Base-by-base conservation (phyloP, 2,329 filamentous ascomycete species). In the Monascus ruber region DNA sequence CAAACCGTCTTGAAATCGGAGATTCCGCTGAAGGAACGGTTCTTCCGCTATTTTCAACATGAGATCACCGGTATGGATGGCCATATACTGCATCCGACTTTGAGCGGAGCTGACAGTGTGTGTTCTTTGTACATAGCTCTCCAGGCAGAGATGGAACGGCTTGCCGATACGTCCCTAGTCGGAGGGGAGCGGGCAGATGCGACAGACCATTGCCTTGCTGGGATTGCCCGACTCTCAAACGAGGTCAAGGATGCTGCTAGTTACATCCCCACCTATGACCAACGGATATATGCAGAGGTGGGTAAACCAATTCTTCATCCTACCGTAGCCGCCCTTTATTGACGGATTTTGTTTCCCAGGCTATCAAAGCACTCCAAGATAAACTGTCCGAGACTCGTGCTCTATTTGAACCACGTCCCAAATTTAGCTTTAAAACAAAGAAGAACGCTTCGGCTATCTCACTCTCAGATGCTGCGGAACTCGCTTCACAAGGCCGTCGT, bases 241-340 rank as follows among this genome's bases (percentile, higher is more conserved):
- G 81, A 91, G 51, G 84, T 95, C 31, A 81, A 85, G 48, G 87
- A 95, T 63, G 83, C 85, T 1, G 77, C 83, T 1, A 79, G 81
- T 40, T 86, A 81, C 49, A 77, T 94, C 10, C 87, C 91, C 2
- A 79, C 86, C 5, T 93, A 95, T 57, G 91, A 96, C 54, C 85
- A 91, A 59, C 78, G 85, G 50, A 81, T 83, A 24, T 96, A 94
- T 56, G 76, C 81, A 33, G 79, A 88, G 66, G 85, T 87, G 63
- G 39, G 51, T 44, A 26, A 31, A 26, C 24, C 10, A 34, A 17
- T 17, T 17, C 17, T 17, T 27, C 8, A 35, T 33, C 11, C 9
- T 26, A 35, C 7, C n/a, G 17, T n/a, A 28, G 25, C 11, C 26
- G 27, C 27, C 2, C 5, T 37, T 5, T 32, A 34, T 47, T 62